Base-by-base conservation (phyloP, 768 basidiomycete genomes). In the Leccinum rimulosum region DNA sequence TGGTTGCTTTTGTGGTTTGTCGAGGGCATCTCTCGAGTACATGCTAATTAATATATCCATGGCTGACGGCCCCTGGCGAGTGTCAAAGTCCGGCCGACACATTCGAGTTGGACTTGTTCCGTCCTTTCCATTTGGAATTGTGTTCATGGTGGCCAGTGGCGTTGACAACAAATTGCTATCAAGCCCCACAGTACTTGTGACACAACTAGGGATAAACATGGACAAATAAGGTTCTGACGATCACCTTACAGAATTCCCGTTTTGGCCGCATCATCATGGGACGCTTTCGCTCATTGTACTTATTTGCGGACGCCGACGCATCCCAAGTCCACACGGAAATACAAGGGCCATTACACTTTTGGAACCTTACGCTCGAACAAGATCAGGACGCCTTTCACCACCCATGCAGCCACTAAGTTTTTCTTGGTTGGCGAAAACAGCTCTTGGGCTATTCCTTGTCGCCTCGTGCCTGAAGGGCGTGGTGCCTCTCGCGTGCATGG, bases 221-320 rank as follows among this genome's bases (percentile, higher is more conserved):
- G 22, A 14, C 49, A 68, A 57, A 57, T n/a, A 50, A 14, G 2
- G 55, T 54, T 35, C 54, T 25, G 25, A 25, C 25, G 25, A 25
- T 25, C 25, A 25, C 71, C 71, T 69, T 22, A 22, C 22, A 22
- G 64, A 66, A 59, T 63, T 71, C 70, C 69, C 15, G 27, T 71
- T 71, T 73, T 73, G 67, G 70, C 40, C 40, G 7, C 56, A 61
- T 68, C 19, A 25, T 25, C 2, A 25, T 25, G 7, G 22, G 22
- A 22, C 22, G 22, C 22, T 22, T 22, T 22, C 22, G 22, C 22
- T 22, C 9, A 36, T 36, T n/a, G n/a, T n/a, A n/a, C n/a, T n/a
- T 22, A 47, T 47, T 12, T 17, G 19, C 31, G 48, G 35, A 49
- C 35, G 45, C 52, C 31, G 43, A 38, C 28, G 47, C n/a, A n/a